These are phyloP conservation scores for Cystofilobasidium bisporidii DNA, from an alignment of 768 basidiomycete genomes.

Conservation along the genomic window DNA sequence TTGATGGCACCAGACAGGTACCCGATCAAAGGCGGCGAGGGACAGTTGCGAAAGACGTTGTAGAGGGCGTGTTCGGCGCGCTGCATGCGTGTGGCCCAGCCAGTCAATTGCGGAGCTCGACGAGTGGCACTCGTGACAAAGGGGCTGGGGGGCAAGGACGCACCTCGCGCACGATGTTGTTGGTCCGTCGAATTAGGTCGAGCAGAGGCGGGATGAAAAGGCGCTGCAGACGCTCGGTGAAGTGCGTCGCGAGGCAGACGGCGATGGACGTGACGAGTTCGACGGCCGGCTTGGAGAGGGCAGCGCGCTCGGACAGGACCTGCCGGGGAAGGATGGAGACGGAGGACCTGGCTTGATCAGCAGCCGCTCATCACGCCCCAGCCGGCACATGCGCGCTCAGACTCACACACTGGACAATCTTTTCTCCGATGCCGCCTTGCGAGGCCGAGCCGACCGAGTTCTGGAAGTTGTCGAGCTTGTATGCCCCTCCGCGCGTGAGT, in stretches of 20 bases:
- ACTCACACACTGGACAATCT: constrained; percentile 48
- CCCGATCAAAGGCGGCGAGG: constrained; percentile 53
- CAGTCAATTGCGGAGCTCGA: neutral
- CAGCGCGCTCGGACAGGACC: constrained; percentile 59
- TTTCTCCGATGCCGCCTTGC: constrained; percentile 27
- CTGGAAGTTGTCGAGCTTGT: constrained; percentile 43
- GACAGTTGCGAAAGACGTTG: constrained; percentile 56
- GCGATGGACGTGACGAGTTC: constrained; percentile 53
- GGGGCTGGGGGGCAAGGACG: neutral
- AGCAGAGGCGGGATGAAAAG: constrained; percentile 61
- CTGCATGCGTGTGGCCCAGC: constrained; percentile 31
- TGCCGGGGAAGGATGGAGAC: constrained; percentile 7
- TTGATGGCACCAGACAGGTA: constrained; percentile 54
- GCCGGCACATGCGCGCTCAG: no score
- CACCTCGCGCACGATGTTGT: constrained; percentile 46
- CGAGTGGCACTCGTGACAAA: neutral
- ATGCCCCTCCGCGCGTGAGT: constrained; percentile 51
- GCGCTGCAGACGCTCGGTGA: constrained; percentile 55
- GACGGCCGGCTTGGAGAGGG: constrained; percentile 59
- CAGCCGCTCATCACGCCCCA: no score
- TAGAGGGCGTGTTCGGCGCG: constrained; percentile 57
- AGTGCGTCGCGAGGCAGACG: constrained; percentile 51
- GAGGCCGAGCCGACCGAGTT: neutral
- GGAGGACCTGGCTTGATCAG: no score
- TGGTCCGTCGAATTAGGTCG: constrained; percentile 60